Evolutionary conservation across 2,329 filamentous ascomycete genomes (phyloP).

Genomic region (Neonectria faginata): DNA sequence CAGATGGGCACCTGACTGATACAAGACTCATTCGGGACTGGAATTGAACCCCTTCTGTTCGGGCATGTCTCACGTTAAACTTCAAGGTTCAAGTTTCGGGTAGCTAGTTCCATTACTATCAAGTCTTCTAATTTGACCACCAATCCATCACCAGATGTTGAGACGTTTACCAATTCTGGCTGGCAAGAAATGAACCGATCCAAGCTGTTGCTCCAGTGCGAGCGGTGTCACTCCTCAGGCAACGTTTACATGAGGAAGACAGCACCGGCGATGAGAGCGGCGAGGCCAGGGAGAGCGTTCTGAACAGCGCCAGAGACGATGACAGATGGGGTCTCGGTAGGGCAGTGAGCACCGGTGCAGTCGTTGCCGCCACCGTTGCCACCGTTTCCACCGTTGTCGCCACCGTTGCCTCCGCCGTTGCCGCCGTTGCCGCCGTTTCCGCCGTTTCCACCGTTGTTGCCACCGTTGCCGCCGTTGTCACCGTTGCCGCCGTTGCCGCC

Average conservation of each 20-base stretch:
- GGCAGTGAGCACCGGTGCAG: neutral
- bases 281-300: constrained; percentile 41
- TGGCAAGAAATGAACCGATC: constrained; percentile 23
- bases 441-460: neutral
- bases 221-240: neutral
- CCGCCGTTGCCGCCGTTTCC: neutral
- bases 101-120: constrained; percentile 17
- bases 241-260: constrained; percentile 43
- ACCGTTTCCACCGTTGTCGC: neutral
- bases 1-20: no score
- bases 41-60: neutral
- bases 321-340: constrained; percentile 29
- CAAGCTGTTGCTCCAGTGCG: constrained; percentile 2
- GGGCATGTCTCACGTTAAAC: neutral
- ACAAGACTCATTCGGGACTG: no score
- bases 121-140: constrained; percentile 23
- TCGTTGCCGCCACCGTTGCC: neutral
- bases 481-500: neutral
- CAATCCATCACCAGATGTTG: constrained; percentile 21
- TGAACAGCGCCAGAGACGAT: constrained; percentile 42
- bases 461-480: neutral
- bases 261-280: constrained; percentile 41
- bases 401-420: no score
- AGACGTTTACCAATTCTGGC: constrained; percentile 14
- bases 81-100: neutral